Conservation (phyloP, 495 filamentous ascomycete genomes). For the Penicillium arizonense region DNA sequence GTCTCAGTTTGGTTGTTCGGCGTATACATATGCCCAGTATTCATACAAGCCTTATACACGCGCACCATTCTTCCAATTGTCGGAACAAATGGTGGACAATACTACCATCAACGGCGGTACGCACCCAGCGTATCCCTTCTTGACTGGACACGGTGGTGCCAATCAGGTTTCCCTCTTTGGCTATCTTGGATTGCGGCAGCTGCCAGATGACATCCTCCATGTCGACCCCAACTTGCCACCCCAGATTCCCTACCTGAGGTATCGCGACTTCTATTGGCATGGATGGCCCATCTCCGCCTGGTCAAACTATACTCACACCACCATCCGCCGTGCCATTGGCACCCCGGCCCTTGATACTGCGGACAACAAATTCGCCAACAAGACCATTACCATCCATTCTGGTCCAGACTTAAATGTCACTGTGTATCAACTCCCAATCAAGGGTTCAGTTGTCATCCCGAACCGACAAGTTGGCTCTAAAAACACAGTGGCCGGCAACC, state of each 20-base stretch:
- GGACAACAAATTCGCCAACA: conserved; percentile 45
- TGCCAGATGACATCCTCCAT: conserved; percentile 50
- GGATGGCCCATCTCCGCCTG: conserved; percentile 61
- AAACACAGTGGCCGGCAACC: conserved; percentile 56
- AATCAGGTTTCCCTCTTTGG: conserved; percentile 62
- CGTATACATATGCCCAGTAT: conserved; percentile 62
- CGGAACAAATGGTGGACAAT: conserved; percentile 71
- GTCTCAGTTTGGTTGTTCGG: conserved; percentile 59
- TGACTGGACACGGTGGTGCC: conserved; percentile 65
- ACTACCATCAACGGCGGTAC: conserved; percentile 63
- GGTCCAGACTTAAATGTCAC: conserved; percentile 35
- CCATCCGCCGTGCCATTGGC: conserved; percentile 46
- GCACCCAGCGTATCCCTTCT: conserved; percentile 63
- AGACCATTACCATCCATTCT: conserved; percentile 51
- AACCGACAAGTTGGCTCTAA: conserved; percentile 53
- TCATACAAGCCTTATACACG: conserved; percentile 54
- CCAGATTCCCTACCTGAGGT: conserved; percentile 58
- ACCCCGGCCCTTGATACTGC: conserved; percentile 38
- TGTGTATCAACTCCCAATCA: conserved; percentile 48
- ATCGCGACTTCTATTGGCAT: conserved; percentile 70
- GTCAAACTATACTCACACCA: conserved; percentile 67
- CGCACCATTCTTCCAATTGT: conserved; percentile 53
- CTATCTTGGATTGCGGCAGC: conserved; percentile 58
- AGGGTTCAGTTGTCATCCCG: conserved; percentile 52
- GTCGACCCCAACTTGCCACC: conserved; percentile 60